Evolutionary conservation across 306 rosid genomes (phyloP).

Genomic region (Betula pendula): DNA sequence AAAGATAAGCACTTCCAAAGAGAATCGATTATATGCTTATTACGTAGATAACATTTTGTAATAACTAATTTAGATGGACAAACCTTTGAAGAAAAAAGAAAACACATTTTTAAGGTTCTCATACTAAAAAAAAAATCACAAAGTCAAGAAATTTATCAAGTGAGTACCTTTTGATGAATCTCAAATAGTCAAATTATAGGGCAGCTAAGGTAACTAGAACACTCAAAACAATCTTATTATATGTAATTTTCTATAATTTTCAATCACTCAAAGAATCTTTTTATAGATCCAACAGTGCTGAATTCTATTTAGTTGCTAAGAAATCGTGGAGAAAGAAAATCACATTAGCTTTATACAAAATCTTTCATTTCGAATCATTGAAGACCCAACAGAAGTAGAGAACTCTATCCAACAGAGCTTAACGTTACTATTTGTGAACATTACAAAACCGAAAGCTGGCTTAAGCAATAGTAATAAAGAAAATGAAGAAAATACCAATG

Average conservation of each 20-base stretch:
- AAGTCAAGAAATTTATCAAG: conserved; percentile 5
- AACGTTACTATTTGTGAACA: neutral
- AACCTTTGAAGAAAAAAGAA: neutral
- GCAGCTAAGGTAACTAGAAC: neutral
- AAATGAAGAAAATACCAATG: conserved; percentile 53
- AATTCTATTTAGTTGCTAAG: conserved; percentile 16
- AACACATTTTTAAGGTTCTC: neutral
- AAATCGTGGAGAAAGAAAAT: neutral
- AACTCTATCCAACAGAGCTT: too few species aligned
- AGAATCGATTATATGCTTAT: neutral
- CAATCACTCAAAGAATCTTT: neutral
- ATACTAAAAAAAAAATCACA: neutral
- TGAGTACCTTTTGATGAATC: neutral
- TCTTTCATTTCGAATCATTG: neutral
- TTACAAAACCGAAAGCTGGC: neutral
- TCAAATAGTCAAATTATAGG: neutral
- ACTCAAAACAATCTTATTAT: neutral
- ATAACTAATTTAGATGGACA: neutral
- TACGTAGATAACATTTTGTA: neutral
- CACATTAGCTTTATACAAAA: neutral
- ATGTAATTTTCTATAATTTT: neutral
- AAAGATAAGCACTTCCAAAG: neutral
- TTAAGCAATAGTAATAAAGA: neutral
- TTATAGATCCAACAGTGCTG: conserved; percentile 33
- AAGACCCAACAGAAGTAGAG: conserved; percentile 3